Base-by-base conservation (phyloP, 1,139 yeast species). In the Scheffersomyces lignicola region DNA sequence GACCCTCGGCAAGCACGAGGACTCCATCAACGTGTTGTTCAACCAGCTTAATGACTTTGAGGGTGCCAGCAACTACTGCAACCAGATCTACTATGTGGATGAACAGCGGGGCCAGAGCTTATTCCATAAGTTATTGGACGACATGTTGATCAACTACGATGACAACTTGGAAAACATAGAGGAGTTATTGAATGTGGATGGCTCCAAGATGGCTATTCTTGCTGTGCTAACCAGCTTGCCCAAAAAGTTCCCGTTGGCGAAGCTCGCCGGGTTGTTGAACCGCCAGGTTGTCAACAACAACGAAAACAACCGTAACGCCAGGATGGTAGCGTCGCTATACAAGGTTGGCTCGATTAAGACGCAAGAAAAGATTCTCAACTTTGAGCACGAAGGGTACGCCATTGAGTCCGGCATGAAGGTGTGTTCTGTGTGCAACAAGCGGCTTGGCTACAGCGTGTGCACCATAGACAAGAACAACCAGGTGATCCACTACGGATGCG, bases 401-500 rank as follows among this genome's bases (percentile, higher is more conserved):
- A 44, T 73, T 55, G 37, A 64, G 51, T 44, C 69, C 48, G 47
- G 69, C 57, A 44, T 66, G 32, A 65, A 65, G 29, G 26, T 63
- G 2, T 88, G 96, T 51, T 52, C 62, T 1, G 69, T 77, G 11
- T 88, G 96, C 56, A 65, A 67, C 17, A 78, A 78, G 43, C 57
- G 73, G 15, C 63, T 86, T 25, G 89, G 89, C 3, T 73, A 74
- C 41, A 73, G 85, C 30, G 82, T 85, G 1, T 61, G 83, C 26
- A 69, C 80, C 18, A 73, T 73, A 10, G 68, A 71, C 24, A 74
- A 75, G 1, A 63, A 69, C 35, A 72, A 72, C n/a, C 59, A 62
- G 8, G 69, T 82, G 4, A 78, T 82, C 2, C 96, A 87, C 53
- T 87, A 81, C 51, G 88, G 87, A 1, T 86, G 95, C 35, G 36